phyloP scores from a whole-genome alignment of 768 basidiomycete genomes.

The Leccinum uliginosum region DNA sequence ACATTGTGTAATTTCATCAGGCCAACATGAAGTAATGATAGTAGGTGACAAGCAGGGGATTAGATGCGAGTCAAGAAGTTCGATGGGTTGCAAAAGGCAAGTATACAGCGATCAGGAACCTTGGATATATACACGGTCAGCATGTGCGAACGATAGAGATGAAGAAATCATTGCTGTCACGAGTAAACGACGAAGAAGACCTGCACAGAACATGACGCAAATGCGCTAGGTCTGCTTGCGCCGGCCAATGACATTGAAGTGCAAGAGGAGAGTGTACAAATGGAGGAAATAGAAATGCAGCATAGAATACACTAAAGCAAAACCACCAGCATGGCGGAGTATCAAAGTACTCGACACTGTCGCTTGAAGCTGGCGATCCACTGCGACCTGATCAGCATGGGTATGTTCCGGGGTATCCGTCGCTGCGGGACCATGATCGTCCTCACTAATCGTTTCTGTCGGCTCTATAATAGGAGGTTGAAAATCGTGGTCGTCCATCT shows the following conservation, averaged over 20 bases:
- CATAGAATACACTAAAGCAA: slow-evolving; percentile 36
- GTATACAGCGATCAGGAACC: slow-evolving; percentile 27
- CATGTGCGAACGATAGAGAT: slow-evolving; percentile 18
- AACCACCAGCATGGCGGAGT: slow-evolving; percentile 33
- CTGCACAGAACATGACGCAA: background rate
- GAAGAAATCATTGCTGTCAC: background rate
- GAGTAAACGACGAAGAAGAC: slow-evolving; percentile 8
- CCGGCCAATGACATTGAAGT: slow-evolving; percentile 29
- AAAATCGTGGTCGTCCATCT: slow-evolving; percentile 13
- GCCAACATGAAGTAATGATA: slow-evolving; percentile 9
- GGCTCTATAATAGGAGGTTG: slow-evolving; percentile 26
- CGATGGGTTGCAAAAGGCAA: slow-evolving; percentile 9
- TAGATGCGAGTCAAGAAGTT: slow-evolving; percentile 30
- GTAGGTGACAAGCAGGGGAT: slow-evolving; percentile 21
- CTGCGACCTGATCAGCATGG: slow-evolving; percentile 15
- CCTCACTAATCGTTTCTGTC: slow-evolving; percentile 17
- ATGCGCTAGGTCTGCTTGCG: slow-evolving; percentile 27
- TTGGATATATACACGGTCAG: slow-evolving; percentile 30
- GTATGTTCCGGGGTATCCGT: slow-evolving; percentile 22
- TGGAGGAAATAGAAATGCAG: slow-evolving; percentile 42
- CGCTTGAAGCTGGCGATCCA: slow-evolving; percentile 23
- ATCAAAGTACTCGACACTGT: slow-evolving; percentile 23
- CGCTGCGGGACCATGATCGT: slow-evolving; percentile 14
- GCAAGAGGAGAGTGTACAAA: slow-evolving; percentile 39
- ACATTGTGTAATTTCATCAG: slow-evolving; percentile 12